A percentile compares a stretch with the other conserved stretches of the same genome.
These are phyloP conservation scores for Phanerochaete carnosa DNA, from an alignment of 768 basidiomycete genomes.

Conservation along the genomic window DNA sequence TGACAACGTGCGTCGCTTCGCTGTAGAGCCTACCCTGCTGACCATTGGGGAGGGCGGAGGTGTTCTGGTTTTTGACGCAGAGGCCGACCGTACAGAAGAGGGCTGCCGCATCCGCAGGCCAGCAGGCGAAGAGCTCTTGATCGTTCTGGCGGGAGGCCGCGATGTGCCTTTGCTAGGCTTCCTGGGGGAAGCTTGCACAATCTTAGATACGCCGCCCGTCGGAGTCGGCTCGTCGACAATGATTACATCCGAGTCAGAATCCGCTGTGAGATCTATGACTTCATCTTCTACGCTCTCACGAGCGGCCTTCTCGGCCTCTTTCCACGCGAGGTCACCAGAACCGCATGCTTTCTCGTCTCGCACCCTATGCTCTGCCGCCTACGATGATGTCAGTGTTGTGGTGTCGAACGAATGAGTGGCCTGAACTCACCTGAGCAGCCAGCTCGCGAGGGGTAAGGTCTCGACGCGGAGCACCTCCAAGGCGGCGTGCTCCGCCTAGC, in stretches of 20 bases:
- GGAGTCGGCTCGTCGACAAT: slow-evolving; percentile 27
- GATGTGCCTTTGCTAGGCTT: not conserved
- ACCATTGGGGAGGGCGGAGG: slow-evolving; percentile 12
- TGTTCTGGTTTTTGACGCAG: not conserved
- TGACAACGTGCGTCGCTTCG: not conserved
- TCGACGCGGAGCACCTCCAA: slow-evolving; percentile 48
- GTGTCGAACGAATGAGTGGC: not conserved
- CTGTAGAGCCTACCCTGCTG: not conserved
- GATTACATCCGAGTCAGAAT: slow-evolving; percentile 35
- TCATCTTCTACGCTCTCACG: slow-evolving; percentile 59
- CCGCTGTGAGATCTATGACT: slow-evolving; percentile 58
- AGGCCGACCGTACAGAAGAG: not conserved
- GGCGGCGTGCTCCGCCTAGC: slow-evolving; percentile 51
- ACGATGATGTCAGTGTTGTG: not conserved
- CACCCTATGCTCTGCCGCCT: slow-evolving; percentile 86
- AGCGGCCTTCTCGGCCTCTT: slow-evolving; percentile 68
- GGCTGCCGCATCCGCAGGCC: not conserved
- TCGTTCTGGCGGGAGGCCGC: not conserved
- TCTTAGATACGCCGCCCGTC: slow-evolving; percentile 5
- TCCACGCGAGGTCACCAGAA: slow-evolving; percentile 50
- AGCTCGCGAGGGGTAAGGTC: slow-evolving; percentile 58
- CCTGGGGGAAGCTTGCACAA: not conserved
- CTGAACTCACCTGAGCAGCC: slow-evolving; percentile 56
- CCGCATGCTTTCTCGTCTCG: slow-evolving; percentile 76
- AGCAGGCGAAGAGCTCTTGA: not conserved